Evolutionary conservation across 768 basidiomycete species (phyloP), one percentile per base, ranked within the genome.

Genomic region (Dacryopinax primogenitus): DNA sequence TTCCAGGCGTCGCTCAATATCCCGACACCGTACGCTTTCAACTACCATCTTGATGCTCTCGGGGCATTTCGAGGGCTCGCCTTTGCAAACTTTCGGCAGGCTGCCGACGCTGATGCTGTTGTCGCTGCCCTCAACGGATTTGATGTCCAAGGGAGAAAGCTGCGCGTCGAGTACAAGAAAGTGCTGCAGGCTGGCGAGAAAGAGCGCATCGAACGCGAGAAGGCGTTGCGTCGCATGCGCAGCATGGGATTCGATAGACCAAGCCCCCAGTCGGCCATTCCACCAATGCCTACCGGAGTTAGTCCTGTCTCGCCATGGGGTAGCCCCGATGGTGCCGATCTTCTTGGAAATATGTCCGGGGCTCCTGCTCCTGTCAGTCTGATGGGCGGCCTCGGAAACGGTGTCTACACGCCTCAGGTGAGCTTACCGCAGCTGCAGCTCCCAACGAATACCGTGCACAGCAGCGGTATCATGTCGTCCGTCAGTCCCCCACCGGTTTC

Each of bases 141-240:
- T 73, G 92, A 94, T 70, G 89, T 96, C 34, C 90, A 92, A 71
- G 96, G 96, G 26, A 90, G 96, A 71, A 98, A 97, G 76, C 81
- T 99, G 62, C 88, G 96, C 44, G 95, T 97, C 65, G 96, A 99
- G 77, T 98, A 98, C 80, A 99, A 99, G 80, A 97, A 97, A 77
- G 95, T 97, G 7, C 78, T 99, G n/a, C 94, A 97, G 75, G 93
- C 94, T 2, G 94, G 95, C 62, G 96, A 99, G 77, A 99, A 99
- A 78, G 96, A 99, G 73, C 85, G 92, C 65, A 99, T 98, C 72
- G 96, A 99, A 76, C 80, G 95, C 65, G 95, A 98, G 79, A 99
- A 99, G 80, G 96, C 96, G 1, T 85, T 99, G 68, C 88, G 94
- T 68, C 83, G 96, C 67, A 99, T 99, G 94, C 86, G 91, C 69